Conservation (phyloP, 371 early-diverging fungal genomes). For the Zychaea mexicana region DNA sequence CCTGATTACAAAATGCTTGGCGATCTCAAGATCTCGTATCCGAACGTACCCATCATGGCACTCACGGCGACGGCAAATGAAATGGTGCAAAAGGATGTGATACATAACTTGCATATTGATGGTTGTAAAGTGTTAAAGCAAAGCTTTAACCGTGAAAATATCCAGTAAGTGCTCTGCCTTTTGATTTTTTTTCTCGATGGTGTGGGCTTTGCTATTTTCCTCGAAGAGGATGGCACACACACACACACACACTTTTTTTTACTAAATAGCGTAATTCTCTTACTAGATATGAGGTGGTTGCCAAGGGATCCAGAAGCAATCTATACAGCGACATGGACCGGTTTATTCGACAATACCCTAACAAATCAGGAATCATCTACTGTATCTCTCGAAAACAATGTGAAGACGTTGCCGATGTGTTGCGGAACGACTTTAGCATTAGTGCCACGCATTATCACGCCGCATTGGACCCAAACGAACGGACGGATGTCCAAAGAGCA, state of each 20-base stretch:
- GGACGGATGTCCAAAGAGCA: slow-evolving; percentile 79
- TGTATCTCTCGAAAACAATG: slow-evolving; percentile 88
- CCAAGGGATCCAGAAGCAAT: slow-evolving; percentile 36
- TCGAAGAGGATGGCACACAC: neutral
- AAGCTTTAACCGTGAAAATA: slow-evolving; percentile 91
- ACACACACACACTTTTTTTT: neutral
- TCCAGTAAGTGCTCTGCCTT: slow-evolving; percentile 50
- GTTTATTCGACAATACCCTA: slow-evolving; percentile 62
- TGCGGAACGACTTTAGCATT: slow-evolving; percentile 53
- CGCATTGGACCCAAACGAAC: slow-evolving; percentile 78
- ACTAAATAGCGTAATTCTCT: neutral
- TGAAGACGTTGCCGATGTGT: slow-evolving; percentile 83
- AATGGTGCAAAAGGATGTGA: slow-evolving; percentile 83
- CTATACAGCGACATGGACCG: slow-evolving; percentile 16
- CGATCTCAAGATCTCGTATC: slow-evolving; percentile 63
- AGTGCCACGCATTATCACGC: slow-evolving; percentile 92
- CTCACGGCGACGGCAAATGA: slow-evolving; percentile 98
- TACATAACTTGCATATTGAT: slow-evolving; percentile 68
- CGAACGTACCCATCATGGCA: slow-evolving; percentile 94
- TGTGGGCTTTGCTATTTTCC: neutral
- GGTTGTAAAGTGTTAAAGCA: slow-evolving; percentile 75
- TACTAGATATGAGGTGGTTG: slow-evolving; percentile 77
- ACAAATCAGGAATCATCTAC: slow-evolving; percentile 97
- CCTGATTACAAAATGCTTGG: slow-evolving; percentile 82
- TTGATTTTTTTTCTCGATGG: slow-evolving; percentile 6